Conservation (phyloP, 768 basidiomycete species). For the Russula sp. region DNA sequence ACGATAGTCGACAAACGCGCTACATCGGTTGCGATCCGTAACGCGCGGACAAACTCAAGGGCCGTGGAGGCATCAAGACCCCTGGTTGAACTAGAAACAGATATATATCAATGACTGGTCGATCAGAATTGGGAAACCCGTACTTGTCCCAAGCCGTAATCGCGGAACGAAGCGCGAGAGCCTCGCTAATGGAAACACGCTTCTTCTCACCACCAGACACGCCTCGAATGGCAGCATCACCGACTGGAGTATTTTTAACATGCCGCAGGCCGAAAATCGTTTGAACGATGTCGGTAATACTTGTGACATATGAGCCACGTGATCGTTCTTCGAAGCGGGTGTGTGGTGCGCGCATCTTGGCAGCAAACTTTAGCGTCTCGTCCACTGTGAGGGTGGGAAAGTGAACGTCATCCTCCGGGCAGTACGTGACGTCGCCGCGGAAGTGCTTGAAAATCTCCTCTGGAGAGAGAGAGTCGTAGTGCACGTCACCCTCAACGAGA, state of each 20-base stretch:
- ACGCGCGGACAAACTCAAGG: slow-evolving; percentile 54
- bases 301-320: slow-evolving; percentile 45
- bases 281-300: slow-evolving; percentile 51
- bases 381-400: slow-evolving; percentile 81
- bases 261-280: slow-evolving; percentile 77
- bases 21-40: slow-evolving; percentile 55
- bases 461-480: slow-evolving; percentile 73
- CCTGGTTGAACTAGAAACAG: slow-evolving; percentile 43
- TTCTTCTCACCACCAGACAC: slow-evolving; percentile 75
- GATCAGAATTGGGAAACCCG: background rate
- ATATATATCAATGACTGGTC: background rate
- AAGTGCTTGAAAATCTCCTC: slow-evolving; percentile 59
- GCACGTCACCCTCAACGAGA: slow-evolving; percentile 62
- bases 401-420: slow-evolving; percentile 82
- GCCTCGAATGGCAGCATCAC: slow-evolving; percentile 73
- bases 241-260: slow-evolving; percentile 68
- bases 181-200: slow-evolving; percentile 77
- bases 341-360: slow-evolving; percentile 64
- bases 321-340: slow-evolving; percentile 45
- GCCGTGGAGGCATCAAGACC: slow-evolving; percentile 56
- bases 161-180: slow-evolving; percentile 57
- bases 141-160: slow-evolving; percentile 80
- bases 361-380: slow-evolving; percentile 69
- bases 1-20: slow-evolving; percentile 56
- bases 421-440: slow-evolving; percentile 79